phyloP scores from a whole-genome alignment of 768 basidiomycete genomes.

The Brasilioporus rufonigricans region DNA sequence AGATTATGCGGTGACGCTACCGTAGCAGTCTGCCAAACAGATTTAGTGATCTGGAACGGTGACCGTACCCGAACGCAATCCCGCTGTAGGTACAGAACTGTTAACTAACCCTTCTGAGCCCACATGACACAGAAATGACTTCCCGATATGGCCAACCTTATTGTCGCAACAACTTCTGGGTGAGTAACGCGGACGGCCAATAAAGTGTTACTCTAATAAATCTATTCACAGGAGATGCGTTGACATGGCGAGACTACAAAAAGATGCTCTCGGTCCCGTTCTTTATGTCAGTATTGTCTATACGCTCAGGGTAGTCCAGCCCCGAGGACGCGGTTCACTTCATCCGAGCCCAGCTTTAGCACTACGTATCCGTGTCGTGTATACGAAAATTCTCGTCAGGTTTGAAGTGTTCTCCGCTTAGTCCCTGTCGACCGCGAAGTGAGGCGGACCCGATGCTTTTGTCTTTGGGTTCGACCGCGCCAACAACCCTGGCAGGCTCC shows the following conservation, averaged over 20 bases:
- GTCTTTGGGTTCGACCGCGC: conserved; percentile 29
- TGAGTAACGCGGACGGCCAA: conserved; percentile 19
- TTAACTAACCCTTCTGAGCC: conserved; percentile 4
- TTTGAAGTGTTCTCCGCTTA: conserved; percentile 30
- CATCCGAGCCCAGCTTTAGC: conserved; percentile 17
- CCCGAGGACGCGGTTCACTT: conserved; percentile 21
- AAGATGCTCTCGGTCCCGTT: conserved; percentile 28
- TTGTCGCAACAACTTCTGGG: conserved; percentile 25
- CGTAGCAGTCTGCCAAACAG: not conserved
- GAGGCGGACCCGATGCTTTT: conserved; percentile 34
- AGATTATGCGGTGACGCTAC: not conserved
- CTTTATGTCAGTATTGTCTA: conserved; percentile 28
- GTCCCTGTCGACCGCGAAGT: conserved; percentile 30
- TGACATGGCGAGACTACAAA: conserved; percentile 37
- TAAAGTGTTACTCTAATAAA: conserved; percentile 4
- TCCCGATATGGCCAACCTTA: conserved; percentile 27
- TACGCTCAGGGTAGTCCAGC: conserved; percentile 21
- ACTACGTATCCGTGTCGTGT: conserved; percentile 29
- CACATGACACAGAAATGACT: conserved; percentile 4
- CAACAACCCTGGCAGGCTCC: conserved; percentile 20
- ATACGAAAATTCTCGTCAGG: conserved; percentile 25
- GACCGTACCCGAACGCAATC: not conserved
- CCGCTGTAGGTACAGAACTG: not conserved
- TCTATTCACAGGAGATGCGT: conserved; percentile 27
- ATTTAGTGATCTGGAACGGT: not conserved